Base-by-base conservation (phyloP, 1,139 yeast genomes). In the Candida tunisiensis region DNA sequence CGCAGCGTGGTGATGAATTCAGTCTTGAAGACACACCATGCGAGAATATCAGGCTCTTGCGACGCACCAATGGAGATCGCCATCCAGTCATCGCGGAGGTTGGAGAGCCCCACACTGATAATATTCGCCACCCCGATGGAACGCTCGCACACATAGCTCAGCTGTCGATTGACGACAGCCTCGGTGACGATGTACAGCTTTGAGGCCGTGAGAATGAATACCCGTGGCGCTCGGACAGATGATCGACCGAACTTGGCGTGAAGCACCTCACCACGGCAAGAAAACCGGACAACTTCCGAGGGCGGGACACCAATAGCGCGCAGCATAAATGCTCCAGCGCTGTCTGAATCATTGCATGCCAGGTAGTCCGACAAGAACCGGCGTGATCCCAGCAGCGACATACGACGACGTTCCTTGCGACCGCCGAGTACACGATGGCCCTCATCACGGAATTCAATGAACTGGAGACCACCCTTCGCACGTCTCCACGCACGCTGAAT, bases 331-430 rank as follows among this genome's bases (percentile, higher is more conserved):
- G 71, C 66, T 24, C 94, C 94, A 19, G 65, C 65, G 1, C 88
- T 78, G 23, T 69, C 60, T 18, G 64, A 51, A 39, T 74, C 79
- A 51, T 82, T 80, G 45, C 94, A 79, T 9, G 73, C 83, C 36
- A 91, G 58, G 44, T 91, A 91, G 50, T 91, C 99, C 8, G 98
- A 98, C 73, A 77, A 66, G 41, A 68, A 91, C n/a, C 91, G 74
- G 41, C 99, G 68, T 30, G 77, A 78, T 0, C 96, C 96, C 28
- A 83, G 55, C 52, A 91, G 59, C 19, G 93, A 79, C 63, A 83
- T 65, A 31, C 91, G 57, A 43, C 98, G 71, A 53, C 99, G 79
- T 49, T 91, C 92, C 48, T 91, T 91, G 44, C 79, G 65, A 19
- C 77, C 74, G 18, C 64, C 72, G 25, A 82, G 59, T 25, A 82